A percentile compares a stretch with the other conserved stretches of the same genome.
Conservation (phyloP, 2,329 filamentous ascomycete species). For the Pestalotiopsis sp. region DNA sequence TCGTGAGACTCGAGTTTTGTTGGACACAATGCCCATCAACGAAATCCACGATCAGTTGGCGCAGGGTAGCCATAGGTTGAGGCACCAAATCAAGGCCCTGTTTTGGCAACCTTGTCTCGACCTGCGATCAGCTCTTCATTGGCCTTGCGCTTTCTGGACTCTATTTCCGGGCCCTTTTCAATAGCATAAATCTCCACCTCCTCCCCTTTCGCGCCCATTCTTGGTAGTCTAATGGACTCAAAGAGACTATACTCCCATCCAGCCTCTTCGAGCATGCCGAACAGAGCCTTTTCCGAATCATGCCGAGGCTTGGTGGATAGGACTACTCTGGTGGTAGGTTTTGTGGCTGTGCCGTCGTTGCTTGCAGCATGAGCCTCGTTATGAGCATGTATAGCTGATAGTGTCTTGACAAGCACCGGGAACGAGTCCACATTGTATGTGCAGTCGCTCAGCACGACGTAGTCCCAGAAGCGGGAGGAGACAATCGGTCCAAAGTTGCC, state of each 20-base stretch:
- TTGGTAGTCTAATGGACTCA: constrained; percentile 46
- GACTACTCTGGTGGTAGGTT: constrained; percentile 44
- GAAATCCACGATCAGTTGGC: too few relatives aligned
- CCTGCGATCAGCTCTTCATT: too few relatives aligned
- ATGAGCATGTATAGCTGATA: constrained; percentile 48
- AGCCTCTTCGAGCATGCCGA: constrained; percentile 45
- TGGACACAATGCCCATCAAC: too few relatives aligned
- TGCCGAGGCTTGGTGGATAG: constrained; percentile 61
- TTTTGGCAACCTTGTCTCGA: too few relatives aligned
- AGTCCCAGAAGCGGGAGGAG: constrained; percentile 48
- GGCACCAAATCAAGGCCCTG: too few relatives aligned
- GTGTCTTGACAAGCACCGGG: constrained; percentile 54
- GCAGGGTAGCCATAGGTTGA: too few relatives aligned
- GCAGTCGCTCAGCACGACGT: constrained; percentile 61
- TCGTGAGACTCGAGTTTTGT: too few relatives aligned
- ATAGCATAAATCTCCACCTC: constrained; percentile 57
- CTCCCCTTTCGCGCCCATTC: constrained; percentile 46
- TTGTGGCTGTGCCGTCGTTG: constrained; percentile 4
- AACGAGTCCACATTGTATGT: constrained; percentile 63
- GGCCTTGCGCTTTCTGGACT: background rate
- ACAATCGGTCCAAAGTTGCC: constrained; percentile 47
- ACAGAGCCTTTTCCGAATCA: constrained; percentile 52
- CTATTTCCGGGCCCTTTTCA: constrained; percentile 31
- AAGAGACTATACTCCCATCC: constrained; percentile 48
- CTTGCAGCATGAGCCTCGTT: constrained; percentile 30